Evolutionary conservation across 306 rosid genomes (phyloP).

Genomic region (apple (Malus domestica)): DNA sequence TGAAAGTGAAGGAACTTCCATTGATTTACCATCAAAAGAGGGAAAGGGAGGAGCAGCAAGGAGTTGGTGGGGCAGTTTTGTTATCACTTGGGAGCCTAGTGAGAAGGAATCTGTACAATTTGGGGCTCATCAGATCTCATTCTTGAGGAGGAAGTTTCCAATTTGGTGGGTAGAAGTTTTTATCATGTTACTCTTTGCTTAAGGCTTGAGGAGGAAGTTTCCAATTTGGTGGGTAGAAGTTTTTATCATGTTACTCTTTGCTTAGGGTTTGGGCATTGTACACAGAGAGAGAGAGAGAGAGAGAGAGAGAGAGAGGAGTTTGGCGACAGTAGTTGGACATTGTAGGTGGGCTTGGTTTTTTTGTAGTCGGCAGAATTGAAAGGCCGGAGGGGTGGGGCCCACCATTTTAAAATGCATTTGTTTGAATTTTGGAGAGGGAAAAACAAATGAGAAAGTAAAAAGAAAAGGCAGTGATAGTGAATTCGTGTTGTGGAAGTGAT

Average conservation of each 20-base stretch:
- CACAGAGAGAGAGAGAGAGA: neutral
- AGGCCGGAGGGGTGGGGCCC: constrained; percentile 15
- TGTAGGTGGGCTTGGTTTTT: constrained; percentile 49
- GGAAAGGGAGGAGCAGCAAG: constrained; percentile 49
- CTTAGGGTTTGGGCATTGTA: constrained; percentile 56
- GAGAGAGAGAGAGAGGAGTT: constrained; percentile 22
- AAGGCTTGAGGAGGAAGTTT: constrained; percentile 19
- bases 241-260: constrained; percentile 42
- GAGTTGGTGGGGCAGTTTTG: constrained; percentile 79
- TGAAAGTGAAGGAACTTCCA: constrained; percentile 75
- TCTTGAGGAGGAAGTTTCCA: constrained; percentile 33
- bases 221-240: constrained; percentile 15
- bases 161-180: constrained; percentile 4
- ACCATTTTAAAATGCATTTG: constrained; percentile 35
- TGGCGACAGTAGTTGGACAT: constrained; percentile 40
- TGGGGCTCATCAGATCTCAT: constrained; percentile 77
- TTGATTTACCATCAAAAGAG: constrained; percentile 29
- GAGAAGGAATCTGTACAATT: constrained; percentile 73
- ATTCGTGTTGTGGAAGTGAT: too few relatives aligned
- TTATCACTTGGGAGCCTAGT: constrained; percentile 79
- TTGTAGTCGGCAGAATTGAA: constrained; percentile 23
- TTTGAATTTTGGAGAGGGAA: constrained; percentile 17
- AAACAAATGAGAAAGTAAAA: constrained; percentile 12
- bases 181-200: constrained; percentile 38
- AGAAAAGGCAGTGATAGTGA: neutral